Evolutionary conservation across 257 asterid species (phyloP).

Genomic region (Rhazya stricta): DNA sequence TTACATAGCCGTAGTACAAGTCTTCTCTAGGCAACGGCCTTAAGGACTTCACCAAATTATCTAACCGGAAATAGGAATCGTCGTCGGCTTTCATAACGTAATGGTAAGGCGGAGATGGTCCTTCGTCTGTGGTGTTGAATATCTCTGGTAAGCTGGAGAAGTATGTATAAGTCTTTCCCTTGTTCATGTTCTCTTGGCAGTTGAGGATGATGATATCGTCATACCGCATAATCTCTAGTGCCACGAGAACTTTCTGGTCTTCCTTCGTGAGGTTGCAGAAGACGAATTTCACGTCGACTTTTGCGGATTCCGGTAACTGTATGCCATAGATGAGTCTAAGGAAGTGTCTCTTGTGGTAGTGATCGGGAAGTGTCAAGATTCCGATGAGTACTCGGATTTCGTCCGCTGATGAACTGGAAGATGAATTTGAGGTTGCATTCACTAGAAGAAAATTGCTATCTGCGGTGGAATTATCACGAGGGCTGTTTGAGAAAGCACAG

Average conservation of each 20-base stretch:
- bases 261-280: slow-evolving; percentile 92
- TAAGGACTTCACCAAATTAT: slow-evolving; percentile 51
- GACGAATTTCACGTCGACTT: slow-evolving; percentile 66
- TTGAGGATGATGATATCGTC: slow-evolving; percentile 75
- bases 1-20: slow-evolving; percentile 76
- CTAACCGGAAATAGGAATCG: slow-evolving; percentile 63
- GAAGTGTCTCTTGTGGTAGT: slow-evolving; percentile 81
- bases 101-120: slow-evolving; percentile 63
- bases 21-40: slow-evolving; percentile 60
- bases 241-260: slow-evolving; percentile 69
- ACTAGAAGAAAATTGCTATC: not conserved
- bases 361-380: slow-evolving; percentile 81
- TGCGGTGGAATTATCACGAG: slow-evolving; percentile 1
- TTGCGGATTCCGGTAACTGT: slow-evolving; percentile 47
- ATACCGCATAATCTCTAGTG: slow-evolving; percentile 79
- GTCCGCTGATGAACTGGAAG: slow-evolving; percentile 17
- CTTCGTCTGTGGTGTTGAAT: slow-evolving; percentile 22
- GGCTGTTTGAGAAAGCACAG: slow-evolving; percentile 36
- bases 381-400: slow-evolving; percentile 65
- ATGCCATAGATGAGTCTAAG: slow-evolving; percentile 84
- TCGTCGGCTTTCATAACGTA: slow-evolving; percentile 87
- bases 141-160: slow-evolving; percentile 76
- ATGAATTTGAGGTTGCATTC: slow-evolving; percentile 14
- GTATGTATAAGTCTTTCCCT: slow-evolving; percentile 73
- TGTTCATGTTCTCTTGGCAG: slow-evolving; percentile 83